phyloP scores from a whole-genome alignment of 176 grass and related monocot genomes.

The Cocos nucifera region DNA sequence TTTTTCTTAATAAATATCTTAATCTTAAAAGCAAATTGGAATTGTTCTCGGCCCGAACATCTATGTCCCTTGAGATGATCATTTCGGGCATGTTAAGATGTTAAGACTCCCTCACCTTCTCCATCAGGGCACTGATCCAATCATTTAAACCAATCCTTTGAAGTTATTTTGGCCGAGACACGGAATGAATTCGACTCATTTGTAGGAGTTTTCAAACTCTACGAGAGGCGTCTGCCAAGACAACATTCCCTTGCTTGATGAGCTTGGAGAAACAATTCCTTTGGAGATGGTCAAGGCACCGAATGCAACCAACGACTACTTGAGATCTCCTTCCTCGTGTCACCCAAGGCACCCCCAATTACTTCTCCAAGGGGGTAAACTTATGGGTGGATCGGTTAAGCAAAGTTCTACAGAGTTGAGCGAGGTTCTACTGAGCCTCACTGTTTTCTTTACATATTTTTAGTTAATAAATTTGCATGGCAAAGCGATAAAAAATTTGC shows the following conservation, averaged over 20 bases:
- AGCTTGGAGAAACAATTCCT: slow-evolving; percentile 12
- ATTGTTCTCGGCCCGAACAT: slow-evolving; percentile 26
- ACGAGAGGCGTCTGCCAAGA: slow-evolving; percentile 37
- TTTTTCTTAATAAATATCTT: too few relatives aligned
- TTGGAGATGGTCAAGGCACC: too few relatives aligned
- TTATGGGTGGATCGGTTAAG: too few relatives aligned
- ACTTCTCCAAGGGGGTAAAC: too few relatives aligned
- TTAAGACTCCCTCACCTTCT: slow-evolving; percentile 32
- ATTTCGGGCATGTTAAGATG: slow-evolving; percentile 57
- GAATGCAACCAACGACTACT: too few relatives aligned
- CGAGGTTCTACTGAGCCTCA: too few relatives aligned
- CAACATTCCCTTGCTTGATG: slow-evolving; percentile 25
- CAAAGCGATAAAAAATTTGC: too few relatives aligned
- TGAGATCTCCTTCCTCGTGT: too few relatives aligned
- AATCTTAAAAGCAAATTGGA: slow-evolving; percentile 43
- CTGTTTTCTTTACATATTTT: too few relatives aligned
- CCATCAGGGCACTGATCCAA: slow-evolving; percentile 36
- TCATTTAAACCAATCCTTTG: slow-evolving; percentile 28
- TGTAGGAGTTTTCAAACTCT: slow-evolving; percentile 31
- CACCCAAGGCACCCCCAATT: too few relatives aligned
- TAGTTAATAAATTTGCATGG: too few relatives aligned
- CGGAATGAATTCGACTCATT: slow-evolving; percentile 50
- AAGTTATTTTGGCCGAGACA: slow-evolving; percentile 26
- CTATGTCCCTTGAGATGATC: slow-evolving; percentile 59
- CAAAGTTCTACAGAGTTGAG: too few relatives aligned